These are phyloP conservation scores for Penicillium samsonianum DNA, from an alignment of 495 filamentous ascomycete genomes.

Conservation along the genomic window DNA sequence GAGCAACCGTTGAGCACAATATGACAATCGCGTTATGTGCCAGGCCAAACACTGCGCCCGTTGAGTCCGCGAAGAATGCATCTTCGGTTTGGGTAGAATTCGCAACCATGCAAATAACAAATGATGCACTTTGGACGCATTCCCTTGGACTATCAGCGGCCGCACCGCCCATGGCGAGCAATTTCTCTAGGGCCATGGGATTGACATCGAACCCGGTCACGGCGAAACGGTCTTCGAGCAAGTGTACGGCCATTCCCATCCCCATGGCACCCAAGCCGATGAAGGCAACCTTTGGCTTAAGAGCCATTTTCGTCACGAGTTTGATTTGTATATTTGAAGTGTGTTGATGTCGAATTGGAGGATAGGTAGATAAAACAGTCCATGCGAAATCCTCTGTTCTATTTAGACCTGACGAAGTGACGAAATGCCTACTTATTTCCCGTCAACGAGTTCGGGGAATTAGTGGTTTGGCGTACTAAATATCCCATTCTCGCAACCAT, in stretches of 20 bases:
- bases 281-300: slow-evolving; percentile 11
- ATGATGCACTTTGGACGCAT: slow-evolving; percentile 11
- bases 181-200: slow-evolving; percentile 14
- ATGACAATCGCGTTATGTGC: slow-evolving; percentile 9
- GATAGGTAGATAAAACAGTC: too few relatives aligned
- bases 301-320: slow-evolving; percentile 1
- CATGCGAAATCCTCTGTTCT: too few relatives aligned
- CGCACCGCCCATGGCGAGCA: slow-evolving; percentile 15
- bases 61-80: slow-evolving; percentile 13
- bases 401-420: neutral
- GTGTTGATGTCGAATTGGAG: neutral
- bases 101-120: slow-evolving; percentile 15
- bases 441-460: too few relatives aligned
- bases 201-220: slow-evolving; percentile 18
- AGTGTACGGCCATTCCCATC: slow-evolving; percentile 14
- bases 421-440: neutral
- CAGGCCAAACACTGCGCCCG: slow-evolving; percentile 10
- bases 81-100: slow-evolving; percentile 11
- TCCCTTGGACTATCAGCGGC: slow-evolving; percentile 8
- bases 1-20: slow-evolving; percentile 16
- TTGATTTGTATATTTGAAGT: neutral
- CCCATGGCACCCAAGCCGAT: slow-evolving; percentile 17
- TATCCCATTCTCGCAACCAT: neutral
- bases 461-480: neutral
- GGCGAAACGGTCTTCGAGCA: slow-evolving; percentile 10